Conservation (phyloP, 2,329 filamentous ascomycete species). For the Neonectria sp. region DNA sequence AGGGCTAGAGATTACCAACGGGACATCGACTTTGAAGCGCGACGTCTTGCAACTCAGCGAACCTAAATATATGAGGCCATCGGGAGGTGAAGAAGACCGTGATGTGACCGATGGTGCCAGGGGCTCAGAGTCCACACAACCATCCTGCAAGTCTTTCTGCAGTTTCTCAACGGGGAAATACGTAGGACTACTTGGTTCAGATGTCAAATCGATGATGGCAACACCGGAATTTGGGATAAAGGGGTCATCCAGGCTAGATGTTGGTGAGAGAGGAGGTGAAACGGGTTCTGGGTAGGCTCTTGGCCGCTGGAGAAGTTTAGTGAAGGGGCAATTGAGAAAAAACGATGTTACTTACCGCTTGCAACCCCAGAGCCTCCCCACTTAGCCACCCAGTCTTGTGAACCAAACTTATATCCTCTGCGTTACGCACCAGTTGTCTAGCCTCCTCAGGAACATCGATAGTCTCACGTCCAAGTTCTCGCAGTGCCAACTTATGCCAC, state of each 20-base stretch:
- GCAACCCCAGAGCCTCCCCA: slow-evolving; percentile 22
- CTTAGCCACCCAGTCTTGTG: neutral
- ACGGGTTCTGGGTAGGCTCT: slow-evolving; percentile 35
- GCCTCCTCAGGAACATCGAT: slow-evolving; percentile 16
- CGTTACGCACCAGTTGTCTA: neutral
- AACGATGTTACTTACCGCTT: slow-evolving; percentile 19
- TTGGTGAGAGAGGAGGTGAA: slow-evolving; percentile 49
- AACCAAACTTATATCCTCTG: neutral
- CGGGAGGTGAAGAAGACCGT: slow-evolving; percentile 32
- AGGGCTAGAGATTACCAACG: slow-evolving; percentile 40
- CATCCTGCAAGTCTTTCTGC: slow-evolving; percentile 24
- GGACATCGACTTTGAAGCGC: slow-evolving; percentile 42
- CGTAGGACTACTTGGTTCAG: slow-evolving; percentile 50
- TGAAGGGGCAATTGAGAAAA: too few relatives aligned
- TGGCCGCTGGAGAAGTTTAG: slow-evolving; percentile 12
- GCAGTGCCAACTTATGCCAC: slow-evolving; percentile 43
- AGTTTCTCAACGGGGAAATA: slow-evolving; percentile 14
- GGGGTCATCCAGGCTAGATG: slow-evolving; percentile 31
- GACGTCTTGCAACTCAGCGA: slow-evolving; percentile 7
- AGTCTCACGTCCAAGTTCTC: slow-evolving; percentile 47
- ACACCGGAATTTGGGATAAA: slow-evolving; percentile 41
- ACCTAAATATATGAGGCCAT: slow-evolving; percentile 13
- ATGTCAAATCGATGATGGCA: slow-evolving; percentile 48
- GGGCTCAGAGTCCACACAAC: slow-evolving; percentile 41
- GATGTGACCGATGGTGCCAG: slow-evolving; percentile 23